Base-by-base conservation (phyloP, 805 yeast genomes). In the Pichia paraexigua region DNA sequence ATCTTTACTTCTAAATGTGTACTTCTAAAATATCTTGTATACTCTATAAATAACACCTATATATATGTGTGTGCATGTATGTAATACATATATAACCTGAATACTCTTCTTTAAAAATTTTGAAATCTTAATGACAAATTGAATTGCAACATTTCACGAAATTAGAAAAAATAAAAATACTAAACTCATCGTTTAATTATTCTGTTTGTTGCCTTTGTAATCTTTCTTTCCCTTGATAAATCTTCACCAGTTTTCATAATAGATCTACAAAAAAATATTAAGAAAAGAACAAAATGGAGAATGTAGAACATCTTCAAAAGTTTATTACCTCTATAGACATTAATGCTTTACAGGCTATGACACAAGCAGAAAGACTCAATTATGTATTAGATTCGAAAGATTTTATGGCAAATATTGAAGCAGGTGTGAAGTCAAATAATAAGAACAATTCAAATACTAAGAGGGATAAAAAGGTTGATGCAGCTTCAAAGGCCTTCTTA, bases 361-460 rank as follows among this genome's bases (percentile, higher is more conserved):
- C 58, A 5, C 58, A 53, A 22, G 45, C 57, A 13, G 58, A 58
- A 35, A 56, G 53, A 44, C 49, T 58, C 9, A 52, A 56, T 13
- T 52, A 56, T n/a, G 44, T 56, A 8, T 43, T 58, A 7, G 53
- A 56, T 4, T 52, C 59, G 32, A 56, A 56, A 42, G 51, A 51
- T 35, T 52, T 57, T 30, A 52, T 56, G 53, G 45, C 49, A 3
- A 49, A 32, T 18, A 48, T 54, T 27, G 53, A 54, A 12, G 24
- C 50, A 12, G 35, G 39, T 32, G 18, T 43, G 13, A 18, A 17
- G 3, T 17, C 20, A 35, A 35, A 35, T n/a, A 35, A n/a, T 7
- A 17, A 35, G 18, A 35, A 32, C 13, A 32, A 9, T 35, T 8
- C 39, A 35, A 17, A 35, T 35, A n/a, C 9, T 35, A 35, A 17